Conservation (phyloP, 2,329 filamentous ascomycete genomes). For the Xylaria sp. region DNA sequence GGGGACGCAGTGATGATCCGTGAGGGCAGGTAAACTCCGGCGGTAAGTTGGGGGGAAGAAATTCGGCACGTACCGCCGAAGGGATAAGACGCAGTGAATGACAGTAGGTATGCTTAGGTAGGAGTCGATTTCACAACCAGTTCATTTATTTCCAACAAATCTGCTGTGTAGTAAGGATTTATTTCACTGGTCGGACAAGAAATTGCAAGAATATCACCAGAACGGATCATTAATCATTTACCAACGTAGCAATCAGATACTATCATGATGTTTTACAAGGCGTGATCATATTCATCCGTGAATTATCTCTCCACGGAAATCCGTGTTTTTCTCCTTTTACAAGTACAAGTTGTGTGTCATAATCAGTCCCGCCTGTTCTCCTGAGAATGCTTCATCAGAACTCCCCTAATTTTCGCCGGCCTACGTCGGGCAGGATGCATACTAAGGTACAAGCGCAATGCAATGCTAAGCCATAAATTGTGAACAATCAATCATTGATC, state of each 20-base stretch:
- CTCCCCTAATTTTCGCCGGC: constrained; percentile 8
- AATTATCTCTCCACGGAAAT: not conserved
- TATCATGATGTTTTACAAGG: not conserved
- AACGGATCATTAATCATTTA: not conserved
- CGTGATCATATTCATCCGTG: not conserved
- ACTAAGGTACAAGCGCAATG: constrained; percentile 4
- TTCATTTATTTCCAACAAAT: not conserved
- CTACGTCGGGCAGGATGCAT: constrained; percentile 7
- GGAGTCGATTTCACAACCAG: not conserved
- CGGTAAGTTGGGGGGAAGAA: not conserved
- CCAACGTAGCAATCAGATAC: not conserved
- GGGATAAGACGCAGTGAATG: not conserved
- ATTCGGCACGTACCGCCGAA: not conserved
- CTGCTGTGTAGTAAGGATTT: too few relatives aligned
- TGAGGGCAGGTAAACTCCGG: too few relatives aligned
- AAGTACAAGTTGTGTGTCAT: constrained; percentile 10
- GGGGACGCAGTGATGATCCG: not conserved
- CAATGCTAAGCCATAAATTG: constrained; percentile 8
- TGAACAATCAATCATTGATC: not conserved
- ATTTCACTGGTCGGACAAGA: not conserved
- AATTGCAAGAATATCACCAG: not conserved
- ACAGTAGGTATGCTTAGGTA: not conserved
- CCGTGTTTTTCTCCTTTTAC: constrained; percentile 7
- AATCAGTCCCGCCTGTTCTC: not conserved
- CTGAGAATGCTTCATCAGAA: constrained; percentile 1